Evolutionary conservation across 1,284 basidiomycete species (phyloP).

Genomic region (Melampsora occidentalis): DNA sequence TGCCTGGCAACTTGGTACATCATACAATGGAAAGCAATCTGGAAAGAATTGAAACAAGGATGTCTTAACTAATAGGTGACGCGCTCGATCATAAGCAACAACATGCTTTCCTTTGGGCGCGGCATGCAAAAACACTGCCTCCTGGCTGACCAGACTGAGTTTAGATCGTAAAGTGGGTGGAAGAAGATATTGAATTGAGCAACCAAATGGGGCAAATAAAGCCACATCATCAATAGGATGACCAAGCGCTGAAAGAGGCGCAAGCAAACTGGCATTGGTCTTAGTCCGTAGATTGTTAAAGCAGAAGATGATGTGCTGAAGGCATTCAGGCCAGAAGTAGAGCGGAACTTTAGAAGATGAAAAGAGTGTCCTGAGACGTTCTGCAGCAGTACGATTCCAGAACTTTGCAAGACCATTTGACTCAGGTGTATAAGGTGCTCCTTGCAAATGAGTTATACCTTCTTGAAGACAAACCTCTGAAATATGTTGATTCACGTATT

Average conservation of each 20-base stretch:
- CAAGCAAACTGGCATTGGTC: neutral
- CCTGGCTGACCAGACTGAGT: neutral
- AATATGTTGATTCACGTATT: constrained; percentile 6
- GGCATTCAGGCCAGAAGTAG: neutral
- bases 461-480: neutral
- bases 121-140: neutral
- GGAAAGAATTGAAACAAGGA: no score
- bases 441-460: neutral
- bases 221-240: neutral
- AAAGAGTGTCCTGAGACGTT: neutral
- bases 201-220: neutral
- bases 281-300: neutral
- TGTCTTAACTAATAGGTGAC: no score
- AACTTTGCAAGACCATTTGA: neutral
- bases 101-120: neutral
- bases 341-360: neutral
- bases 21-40: no score
- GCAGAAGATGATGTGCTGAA: neutral
- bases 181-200: neutral
- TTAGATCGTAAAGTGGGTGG: neutral
- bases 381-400: neutral
- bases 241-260: neutral
- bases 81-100: no score
- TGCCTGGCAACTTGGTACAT: no score
- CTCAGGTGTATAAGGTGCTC: constrained; percentile 13